Base-by-base conservation (phyloP, 2,329 filamentous ascomycete species). In the Sporothrix globosa region DNA sequence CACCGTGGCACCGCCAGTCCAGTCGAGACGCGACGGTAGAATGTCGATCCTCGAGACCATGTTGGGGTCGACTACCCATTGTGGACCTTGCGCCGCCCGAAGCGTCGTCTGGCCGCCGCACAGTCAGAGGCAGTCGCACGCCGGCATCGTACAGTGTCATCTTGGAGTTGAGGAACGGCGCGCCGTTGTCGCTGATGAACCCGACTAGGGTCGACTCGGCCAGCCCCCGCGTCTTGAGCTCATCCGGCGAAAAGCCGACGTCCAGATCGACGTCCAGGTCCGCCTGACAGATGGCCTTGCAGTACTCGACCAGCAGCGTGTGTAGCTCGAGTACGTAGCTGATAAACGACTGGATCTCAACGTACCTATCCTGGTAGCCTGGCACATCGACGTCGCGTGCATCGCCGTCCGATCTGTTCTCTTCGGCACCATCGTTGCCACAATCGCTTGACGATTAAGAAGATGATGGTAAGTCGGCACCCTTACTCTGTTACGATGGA, bases 111-210 rank as follows among this genome's bases (percentile, higher is more conserved):
- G n/a, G n/a, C n/a, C n/a, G n/a, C n/a, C n/a, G n/a, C n/a, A n/a
- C n/a, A n/a, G n/a, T n/a, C n/a, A n/a, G n/a, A n/a, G n/a, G n/a
- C n/a, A n/a, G n/a, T n/a, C n/a, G n/a, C n/a, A n/a, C n/a, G n/a
- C n/a, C n/a, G n/a, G n/a, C n/a, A n/a, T n/a, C n/a, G n/a, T n/a
- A n/a, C n/a, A n/a, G n/a, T n/a, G n/a, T n/a, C n/a, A n/a, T n/a
- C n/a, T n/a, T n/a, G n/a, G n/a, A n/a, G n/a, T n/a, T n/a, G n/a
- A n/a, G n/a, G n/a, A n/a, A n/a, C n/a, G n/a, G n/a, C 0, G 82
- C 78, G 0, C 83, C 83, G 52, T 85, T 85, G 69, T 85, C 83
- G 71, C 81, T 84, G 3, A 82, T 73, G 69, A 85, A 84, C 4
- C 85, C 73, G 3, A 85, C 80, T 14, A 85, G 72, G 0, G 83